A percentile compares a stretch with the other conserved stretches of the same genome.
These are phyloP conservation scores for Margaritispora aquatica DNA, from an alignment of 495 filamentous ascomycete species.

Conservation along the genomic window DNA sequence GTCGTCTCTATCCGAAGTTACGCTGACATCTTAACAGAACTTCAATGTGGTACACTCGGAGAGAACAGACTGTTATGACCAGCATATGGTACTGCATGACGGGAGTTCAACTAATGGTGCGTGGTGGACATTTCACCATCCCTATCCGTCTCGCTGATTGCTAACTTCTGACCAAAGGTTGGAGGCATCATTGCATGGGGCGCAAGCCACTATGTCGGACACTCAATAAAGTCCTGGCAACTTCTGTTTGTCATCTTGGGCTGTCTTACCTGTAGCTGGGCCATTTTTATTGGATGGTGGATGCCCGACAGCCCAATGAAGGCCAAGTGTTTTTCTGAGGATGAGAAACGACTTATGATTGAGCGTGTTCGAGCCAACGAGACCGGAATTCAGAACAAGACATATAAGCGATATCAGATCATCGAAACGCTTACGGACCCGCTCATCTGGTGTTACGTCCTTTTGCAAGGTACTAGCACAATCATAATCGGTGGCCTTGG, in stretches of 20 bases:
- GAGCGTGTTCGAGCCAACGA: constrained; percentile 31
- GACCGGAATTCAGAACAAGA: constrained; percentile 31
- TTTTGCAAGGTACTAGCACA: constrained; percentile 7
- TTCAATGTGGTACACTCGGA: constrained; percentile 54
- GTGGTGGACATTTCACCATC: background rate
- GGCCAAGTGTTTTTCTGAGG: constrained; percentile 56
- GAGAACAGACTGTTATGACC: constrained; percentile 48
- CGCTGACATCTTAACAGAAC: constrained; percentile 21
- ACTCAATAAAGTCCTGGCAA: constrained; percentile 42
- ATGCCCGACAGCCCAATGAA: constrained; percentile 67
- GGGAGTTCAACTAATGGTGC: constrained; percentile 2
- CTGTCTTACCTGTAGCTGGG: constrained; percentile 48
- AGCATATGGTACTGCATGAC: constrained; percentile 32
- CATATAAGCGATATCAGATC: constrained; percentile 34
- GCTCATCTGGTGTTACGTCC: constrained; percentile 39
- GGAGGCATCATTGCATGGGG: constrained; percentile 25
- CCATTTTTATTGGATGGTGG: constrained; percentile 49
- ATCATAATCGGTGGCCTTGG: constrained; percentile 41
- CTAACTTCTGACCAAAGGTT: constrained; percentile 41
- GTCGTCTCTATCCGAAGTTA: background rate
- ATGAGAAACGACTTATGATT: constrained; percentile 43
- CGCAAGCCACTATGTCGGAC: constrained; percentile 21
- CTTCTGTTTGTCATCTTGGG: constrained; percentile 50
- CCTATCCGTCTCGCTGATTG: background rate
- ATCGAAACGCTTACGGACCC: constrained; percentile 50